Base-by-base conservation (phyloP, 163 green algal genomes). In the Scenedesmus sp. region DNA sequence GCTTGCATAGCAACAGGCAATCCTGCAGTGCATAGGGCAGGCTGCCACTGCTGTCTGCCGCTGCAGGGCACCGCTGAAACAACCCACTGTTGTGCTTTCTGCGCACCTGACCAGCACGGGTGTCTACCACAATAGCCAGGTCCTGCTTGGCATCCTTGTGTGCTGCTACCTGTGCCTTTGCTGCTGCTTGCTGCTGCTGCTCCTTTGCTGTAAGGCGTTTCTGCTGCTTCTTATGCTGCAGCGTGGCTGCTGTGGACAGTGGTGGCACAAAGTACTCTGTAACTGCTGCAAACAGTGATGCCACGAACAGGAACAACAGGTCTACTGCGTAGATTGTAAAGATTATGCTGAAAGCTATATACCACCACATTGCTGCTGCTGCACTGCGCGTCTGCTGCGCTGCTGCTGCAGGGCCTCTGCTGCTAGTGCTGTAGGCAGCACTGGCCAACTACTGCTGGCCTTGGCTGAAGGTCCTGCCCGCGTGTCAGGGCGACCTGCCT, bases 321-420 rank as follows among this genome's bases (percentile, higher is more conserved):
- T 95, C 93, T 7, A 94, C 18, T 33, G 91, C 92, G 43, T 95
- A 95, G 24, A 95, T 84, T n/a, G 91, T 93, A 85, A 95, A 95
- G 42, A 95, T 91, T 24, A 94, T 87, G 37, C 81, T 89, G 18
- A 95, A 86, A 0, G 89, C 76, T 33, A 95, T 89, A 80, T 93
- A 95, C 84, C 84, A 93, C 90, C 78, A 92, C 88, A 92, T 92
- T 40, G 40, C 88, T 78, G 86, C 78, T 81, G 56, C 53, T 70
- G 87, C 51, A 16, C 7, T 51, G 33, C 16, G 51, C 35, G 49
- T 24, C 78, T 86, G n/a, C 56, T 70, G 12, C 70, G 87, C 76
- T 86, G 51, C 86, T 78, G 43, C 82, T 42, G 46, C 82, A 59
- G 40, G 80, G 80, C 40, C 80, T 56, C 44, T 49, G 46, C 81